These are phyloP conservation scores for Neofusicoccum ribis DNA, from an alignment of 2,329 filamentous ascomycete species.

Conservation along the genomic window DNA sequence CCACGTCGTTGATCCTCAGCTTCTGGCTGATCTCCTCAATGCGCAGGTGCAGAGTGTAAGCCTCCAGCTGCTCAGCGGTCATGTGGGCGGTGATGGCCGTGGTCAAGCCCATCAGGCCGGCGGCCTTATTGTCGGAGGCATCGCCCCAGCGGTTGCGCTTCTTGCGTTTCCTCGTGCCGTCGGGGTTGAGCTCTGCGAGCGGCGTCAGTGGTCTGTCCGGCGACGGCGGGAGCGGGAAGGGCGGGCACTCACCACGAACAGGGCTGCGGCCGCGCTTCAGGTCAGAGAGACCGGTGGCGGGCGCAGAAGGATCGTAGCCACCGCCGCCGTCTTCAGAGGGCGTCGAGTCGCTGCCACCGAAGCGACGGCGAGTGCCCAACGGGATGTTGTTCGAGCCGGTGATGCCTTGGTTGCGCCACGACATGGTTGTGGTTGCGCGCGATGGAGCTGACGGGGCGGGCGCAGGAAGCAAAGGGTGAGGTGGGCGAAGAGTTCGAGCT, in stretches of 20 bases:
- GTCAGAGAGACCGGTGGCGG: slow-evolving; percentile 49
- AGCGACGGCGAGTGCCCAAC: slow-evolving; percentile 78
- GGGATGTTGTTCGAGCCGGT: slow-evolving; percentile 99
- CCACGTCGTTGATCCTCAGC: slow-evolving; percentile 97
- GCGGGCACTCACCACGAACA: slow-evolving; percentile 53
- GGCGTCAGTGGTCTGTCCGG: neutral
- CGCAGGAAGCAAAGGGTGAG: neutral
- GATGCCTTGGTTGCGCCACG: slow-evolving; percentile 74
- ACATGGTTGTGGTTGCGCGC: slow-evolving; percentile 46
- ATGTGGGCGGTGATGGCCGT: slow-evolving; percentile 97
- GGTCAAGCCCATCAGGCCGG: slow-evolving; percentile 93
- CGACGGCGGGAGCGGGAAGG: neutral
- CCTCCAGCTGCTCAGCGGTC: slow-evolving; percentile 97
- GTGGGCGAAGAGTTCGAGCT: neutral
- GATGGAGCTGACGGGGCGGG: slow-evolving; percentile 1
- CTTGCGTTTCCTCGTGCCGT: slow-evolving; percentile 87
- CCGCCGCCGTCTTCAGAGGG: slow-evolving; percentile 24
- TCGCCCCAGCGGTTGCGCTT: slow-evolving; percentile 99
- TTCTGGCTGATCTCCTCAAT: slow-evolving; percentile 99
- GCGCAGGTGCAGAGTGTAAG: slow-evolving; percentile 91
- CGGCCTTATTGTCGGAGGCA: slow-evolving; percentile 96
- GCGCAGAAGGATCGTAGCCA: slow-evolving; percentile 48
- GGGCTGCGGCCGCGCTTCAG: slow-evolving; percentile 92
- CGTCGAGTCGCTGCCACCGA: slow-evolving; percentile 55
- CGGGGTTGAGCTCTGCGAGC: slow-evolving; percentile 45